Percentiles rank a stretch among this genome's conserved stretches.
These are phyloP conservation scores for Globisporangium spiculum DNA, from an alignment of 352 stramenopile genomes.

Conservation along the genomic window DNA sequence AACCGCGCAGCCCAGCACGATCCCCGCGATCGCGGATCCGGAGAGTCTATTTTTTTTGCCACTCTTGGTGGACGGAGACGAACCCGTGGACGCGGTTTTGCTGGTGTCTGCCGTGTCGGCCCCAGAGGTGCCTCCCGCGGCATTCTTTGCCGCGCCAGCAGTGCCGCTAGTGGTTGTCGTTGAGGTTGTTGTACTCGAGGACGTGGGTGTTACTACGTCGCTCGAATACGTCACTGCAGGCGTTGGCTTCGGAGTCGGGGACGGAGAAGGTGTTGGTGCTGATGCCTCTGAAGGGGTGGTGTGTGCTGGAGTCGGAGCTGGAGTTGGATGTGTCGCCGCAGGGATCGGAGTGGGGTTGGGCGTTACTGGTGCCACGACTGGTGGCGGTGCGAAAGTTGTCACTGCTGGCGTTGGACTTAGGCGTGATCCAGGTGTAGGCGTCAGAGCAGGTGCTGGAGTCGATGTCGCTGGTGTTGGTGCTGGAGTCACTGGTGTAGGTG, in stretches of 20 bases:
- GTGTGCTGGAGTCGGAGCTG: background rate
- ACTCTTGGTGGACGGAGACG: background rate
- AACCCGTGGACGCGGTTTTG: background rate
- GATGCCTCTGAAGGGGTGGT: too few relatives aligned
- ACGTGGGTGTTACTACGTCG: too few relatives aligned
- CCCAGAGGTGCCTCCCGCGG: background rate
- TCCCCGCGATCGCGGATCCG: background rate
- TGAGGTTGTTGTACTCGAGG: background rate
- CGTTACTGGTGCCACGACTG: background rate
- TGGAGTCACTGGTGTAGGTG: too few relatives aligned
- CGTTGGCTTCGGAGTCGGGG: too few relatives aligned
- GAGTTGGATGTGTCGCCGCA: background rate
- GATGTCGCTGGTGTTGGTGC: too few relatives aligned
- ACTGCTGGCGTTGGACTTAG: too few relatives aligned
- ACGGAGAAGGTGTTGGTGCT: too few relatives aligned
- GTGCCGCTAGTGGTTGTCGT: background rate
- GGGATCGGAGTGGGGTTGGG: background rate
- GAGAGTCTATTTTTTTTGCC: background rate
- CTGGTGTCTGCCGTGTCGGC: background rate
- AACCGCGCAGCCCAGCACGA: background rate
- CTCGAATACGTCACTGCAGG: background rate
- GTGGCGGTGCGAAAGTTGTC: too few relatives aligned
- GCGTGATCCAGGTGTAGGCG: too few relatives aligned
- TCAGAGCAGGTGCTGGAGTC: too few relatives aligned
- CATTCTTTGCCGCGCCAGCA: background rate